These are phyloP conservation scores for Nicotiana attenuata DNA, from an alignment of 257 asterid species.

Conservation along the genomic window DNA sequence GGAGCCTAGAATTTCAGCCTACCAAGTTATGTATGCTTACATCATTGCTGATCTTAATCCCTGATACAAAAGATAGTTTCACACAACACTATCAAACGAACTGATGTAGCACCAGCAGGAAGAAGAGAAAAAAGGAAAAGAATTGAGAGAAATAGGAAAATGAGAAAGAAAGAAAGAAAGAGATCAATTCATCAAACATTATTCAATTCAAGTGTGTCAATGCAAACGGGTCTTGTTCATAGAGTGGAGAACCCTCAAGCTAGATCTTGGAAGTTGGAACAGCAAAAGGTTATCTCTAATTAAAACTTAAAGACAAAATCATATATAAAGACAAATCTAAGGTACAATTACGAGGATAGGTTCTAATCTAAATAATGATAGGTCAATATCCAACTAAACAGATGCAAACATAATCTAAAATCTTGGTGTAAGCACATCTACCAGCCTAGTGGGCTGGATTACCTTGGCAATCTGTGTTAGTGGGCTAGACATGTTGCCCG, in stretches of 20 bases:
- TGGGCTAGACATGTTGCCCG: background rate
- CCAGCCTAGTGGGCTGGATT: background rate
- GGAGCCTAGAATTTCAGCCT: background rate
- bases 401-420: background rate
- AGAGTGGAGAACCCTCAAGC: background rate
- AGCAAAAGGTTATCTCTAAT: background rate
- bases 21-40: background rate
- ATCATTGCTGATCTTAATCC: background rate
- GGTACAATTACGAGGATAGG: background rate
- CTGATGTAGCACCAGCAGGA: background rate
- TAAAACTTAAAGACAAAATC: background rate
- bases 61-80: background rate
- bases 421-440: background rate
- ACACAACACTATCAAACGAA: background rate
- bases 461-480: background rate
- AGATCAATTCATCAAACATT: background rate
- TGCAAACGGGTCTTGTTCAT: background rate
- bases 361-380: background rate
- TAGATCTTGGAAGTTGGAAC: background rate
- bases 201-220: background rate
- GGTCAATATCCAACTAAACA: background rate
- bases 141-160: background rate
- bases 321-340: background rate
- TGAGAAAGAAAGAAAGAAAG: background rate
- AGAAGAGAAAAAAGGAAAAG: background rate